These are phyloP conservation scores for Enterocytospora artemiae DNA, from an alignment of 371 early-diverging fungal genomes.

Conservation along the genomic window DNA sequence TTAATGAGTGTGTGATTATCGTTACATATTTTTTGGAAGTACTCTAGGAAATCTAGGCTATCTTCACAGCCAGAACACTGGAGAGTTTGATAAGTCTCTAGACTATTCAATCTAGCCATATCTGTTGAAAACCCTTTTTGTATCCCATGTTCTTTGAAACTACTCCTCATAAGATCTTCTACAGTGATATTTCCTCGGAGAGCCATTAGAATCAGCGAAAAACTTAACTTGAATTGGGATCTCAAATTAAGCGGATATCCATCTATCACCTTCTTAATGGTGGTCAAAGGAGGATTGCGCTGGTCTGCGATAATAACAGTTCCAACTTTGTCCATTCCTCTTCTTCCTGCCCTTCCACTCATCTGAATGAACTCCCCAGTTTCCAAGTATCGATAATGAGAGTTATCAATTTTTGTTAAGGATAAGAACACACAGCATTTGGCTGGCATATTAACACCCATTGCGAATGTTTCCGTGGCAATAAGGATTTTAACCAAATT, in stretches of 20 bases:
- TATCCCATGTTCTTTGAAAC: conserved; percentile 52
- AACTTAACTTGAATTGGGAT: conserved; percentile 53
- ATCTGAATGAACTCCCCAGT: conserved; percentile 93
- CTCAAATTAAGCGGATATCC: conserved; percentile 42
- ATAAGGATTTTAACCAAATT: conserved; percentile 79
- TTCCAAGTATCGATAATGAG: conserved; percentile 67
- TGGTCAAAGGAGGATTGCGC: conserved; percentile 29
- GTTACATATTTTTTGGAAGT: conserved; percentile 6
- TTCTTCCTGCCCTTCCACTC: conserved; percentile 93
- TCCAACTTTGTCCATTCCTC: conserved; percentile 84
- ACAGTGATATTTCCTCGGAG: conserved; percentile 48
- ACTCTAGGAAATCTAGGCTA: conserved; percentile 17
- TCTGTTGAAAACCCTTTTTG: conserved; percentile 36
- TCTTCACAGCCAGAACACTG: conserved; percentile 33
- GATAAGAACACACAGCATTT: conserved; percentile 80
- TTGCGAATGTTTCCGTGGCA: conserved; percentile 86
- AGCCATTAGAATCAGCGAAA: conserved; percentile 49
- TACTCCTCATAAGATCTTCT: conserved; percentile 54
- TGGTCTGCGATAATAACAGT: conserved; percentile 73
- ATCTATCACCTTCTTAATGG: conserved; percentile 39
- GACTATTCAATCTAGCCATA: conserved; percentile 22
- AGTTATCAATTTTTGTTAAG: conserved; percentile 64
- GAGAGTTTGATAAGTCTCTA: conserved; percentile 10
- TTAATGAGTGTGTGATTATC: conserved; percentile 8
- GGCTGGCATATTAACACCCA: conserved; percentile 98